Evolutionary conservation across 2,329 filamentous ascomycete genomes (phyloP), one percentile per base, ranked within the genome.

Genomic region (Zopfia rhizophila): DNA sequence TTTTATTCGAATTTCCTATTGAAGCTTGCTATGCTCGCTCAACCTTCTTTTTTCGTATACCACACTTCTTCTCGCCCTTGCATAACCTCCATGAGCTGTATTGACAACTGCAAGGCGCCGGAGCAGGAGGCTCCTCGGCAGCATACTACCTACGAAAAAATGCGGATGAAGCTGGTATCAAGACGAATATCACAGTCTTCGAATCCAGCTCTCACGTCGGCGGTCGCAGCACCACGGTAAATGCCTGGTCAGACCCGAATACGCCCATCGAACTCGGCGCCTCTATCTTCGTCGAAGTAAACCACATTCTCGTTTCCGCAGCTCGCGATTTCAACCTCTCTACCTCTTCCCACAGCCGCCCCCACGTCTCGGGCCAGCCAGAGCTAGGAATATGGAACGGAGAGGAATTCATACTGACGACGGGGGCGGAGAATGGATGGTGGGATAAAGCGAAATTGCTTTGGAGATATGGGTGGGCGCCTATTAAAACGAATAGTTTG

Each of bases 241-340:
- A 91, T 61, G 86, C 85, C 2, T 93, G 88, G 66, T 81, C 83
- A 53, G 80, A 93, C 58, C 77, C 85, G 2, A 54, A 75, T 0
- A 76, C 86, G 27, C 88, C 88, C 1, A 82, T 96, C 24, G 94
- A 99, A 70, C 78, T 97, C 1, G 94, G 94, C 12, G 94, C 89
- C 8, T 93, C 88, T 51, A 96, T 97, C 60, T 99, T 97, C 66
- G 90, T 97, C 31, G 71, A 87, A 36, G 82, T 88, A 30, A 99
- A 97, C 65, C 78, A 85, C 27, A 96, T 96, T 61, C 81, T 99
- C 27, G 83, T 86, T 60, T 86, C 89, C 42, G 88, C 91, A 1
- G 85, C 83, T 6, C 73, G 81, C 22, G 79, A 83, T 11, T 91
- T 96, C 65, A 83, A 83, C n/a, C 83, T 99, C 3, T 74, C 76